Conservation (phyloP, 495 filamentous ascomycete species). For the Chaetomidium leptoderma region DNA sequence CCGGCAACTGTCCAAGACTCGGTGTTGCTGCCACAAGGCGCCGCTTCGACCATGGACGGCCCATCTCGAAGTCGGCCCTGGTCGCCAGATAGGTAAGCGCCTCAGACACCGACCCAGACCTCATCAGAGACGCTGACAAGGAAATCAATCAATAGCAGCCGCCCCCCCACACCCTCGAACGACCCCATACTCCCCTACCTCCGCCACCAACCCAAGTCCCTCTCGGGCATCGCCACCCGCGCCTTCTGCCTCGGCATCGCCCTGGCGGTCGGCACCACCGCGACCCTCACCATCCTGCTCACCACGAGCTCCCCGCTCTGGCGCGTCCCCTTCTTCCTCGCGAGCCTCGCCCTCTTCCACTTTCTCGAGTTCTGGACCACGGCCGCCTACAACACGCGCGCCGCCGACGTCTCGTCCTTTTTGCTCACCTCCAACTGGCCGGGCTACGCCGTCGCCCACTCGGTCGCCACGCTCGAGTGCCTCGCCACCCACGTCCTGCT, state of each 20-base stretch:
- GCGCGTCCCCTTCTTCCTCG: conserved; percentile 79
- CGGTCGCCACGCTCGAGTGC: conserved; percentile 66
- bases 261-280: conserved; percentile 39
- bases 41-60: conserved; percentile 22
- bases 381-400: conserved; percentile 70
- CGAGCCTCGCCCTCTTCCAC: conserved; percentile 76
- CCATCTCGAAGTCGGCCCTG: conserved; percentile 14
- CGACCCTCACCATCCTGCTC: conserved; percentile 41
- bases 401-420: conserved; percentile 70
- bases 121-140: background rate
- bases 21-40: background rate
- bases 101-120: background rate
- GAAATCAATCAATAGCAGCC: background rate
- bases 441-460: conserved; percentile 79
- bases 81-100: conserved; percentile 23
- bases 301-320: conserved; percentile 54
- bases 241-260: conserved; percentile 51
- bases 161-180: background rate
- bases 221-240: conserved; percentile 74
- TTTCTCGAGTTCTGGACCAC: conserved; percentile 94
- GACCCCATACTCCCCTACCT: conserved; percentile 36
- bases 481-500: conserved; percentile 54
- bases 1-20: background rate
- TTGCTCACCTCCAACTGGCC: conserved; percentile 81
- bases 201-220: conserved; percentile 61